Conservation (phyloP, 805 yeast species). For the Dipodascus geniculatus region DNA sequence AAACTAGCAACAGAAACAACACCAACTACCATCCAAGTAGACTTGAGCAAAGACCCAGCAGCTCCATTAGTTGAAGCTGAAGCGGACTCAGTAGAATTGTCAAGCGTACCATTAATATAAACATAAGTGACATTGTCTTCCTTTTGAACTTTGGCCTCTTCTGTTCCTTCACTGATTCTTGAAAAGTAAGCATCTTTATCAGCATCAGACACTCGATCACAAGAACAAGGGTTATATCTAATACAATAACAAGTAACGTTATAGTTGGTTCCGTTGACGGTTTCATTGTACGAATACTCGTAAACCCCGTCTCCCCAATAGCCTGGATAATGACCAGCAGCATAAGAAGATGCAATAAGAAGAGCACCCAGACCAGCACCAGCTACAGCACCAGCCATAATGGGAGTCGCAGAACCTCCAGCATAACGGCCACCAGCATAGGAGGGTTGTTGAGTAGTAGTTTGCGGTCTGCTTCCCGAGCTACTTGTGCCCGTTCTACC, state of each 20-base stretch:
- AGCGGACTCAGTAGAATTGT: constrained; percentile 5
- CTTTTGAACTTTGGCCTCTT: not conserved
- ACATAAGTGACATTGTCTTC: not conserved
- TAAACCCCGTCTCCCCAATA: constrained; percentile 9
- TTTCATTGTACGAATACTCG: constrained; percentile 12
- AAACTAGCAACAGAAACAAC: not conserved
- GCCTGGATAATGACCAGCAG: constrained; percentile 6
- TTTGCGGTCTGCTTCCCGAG: constrained; percentile 3
- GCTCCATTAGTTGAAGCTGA: constrained; percentile 6
- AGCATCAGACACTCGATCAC: constrained; percentile 9
- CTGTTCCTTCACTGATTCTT: not conserved
- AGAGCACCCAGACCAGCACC: constrained; percentile 10
- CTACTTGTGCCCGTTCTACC: not conserved
- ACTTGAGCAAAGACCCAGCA: constrained; percentile 3
- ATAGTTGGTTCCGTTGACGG: constrained; percentile 14
- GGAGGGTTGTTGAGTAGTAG: constrained; percentile 5
- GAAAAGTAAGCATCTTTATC: constrained; percentile 7
- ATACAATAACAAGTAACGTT: constrained; percentile 14
- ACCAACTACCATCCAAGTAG: not conserved
- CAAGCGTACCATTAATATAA: constrained; percentile 14
- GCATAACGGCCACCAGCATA: constrained; percentile 6
- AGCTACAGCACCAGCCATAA: constrained; percentile 8
- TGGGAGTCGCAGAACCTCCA: constrained; percentile 10
- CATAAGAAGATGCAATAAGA: constrained; percentile 3
- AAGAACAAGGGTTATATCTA: constrained; percentile 12